A percentile compares a stretch with the other conserved stretches of the same genome.
These are phyloP conservation scores for Chalaropsis thielavioides DNA, from an alignment of 2,329 filamentous ascomycete genomes.

Conservation along the genomic window DNA sequence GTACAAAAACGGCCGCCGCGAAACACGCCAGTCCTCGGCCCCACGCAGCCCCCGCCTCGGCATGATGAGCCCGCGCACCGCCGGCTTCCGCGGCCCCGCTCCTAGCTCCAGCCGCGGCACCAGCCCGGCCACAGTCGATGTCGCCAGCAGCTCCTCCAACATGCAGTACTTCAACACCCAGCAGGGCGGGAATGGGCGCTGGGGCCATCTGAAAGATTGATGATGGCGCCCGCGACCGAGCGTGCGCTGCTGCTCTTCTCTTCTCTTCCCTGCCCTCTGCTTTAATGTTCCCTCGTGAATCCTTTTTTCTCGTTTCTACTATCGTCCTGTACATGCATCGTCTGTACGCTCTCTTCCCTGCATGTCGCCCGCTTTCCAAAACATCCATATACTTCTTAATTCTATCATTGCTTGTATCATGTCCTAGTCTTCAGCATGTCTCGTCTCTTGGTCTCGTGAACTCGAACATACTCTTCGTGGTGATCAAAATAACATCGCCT, in stretches of 20 bases:
- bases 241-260: too few species aligned
- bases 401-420: conserved; percentile 12
- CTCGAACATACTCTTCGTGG: too few species aligned
- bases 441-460: too few species aligned
- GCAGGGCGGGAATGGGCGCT: conserved; percentile 28
- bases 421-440: background rate
- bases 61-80: conserved; percentile 37
- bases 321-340: background rate
- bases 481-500: too few species aligned
- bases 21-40: conserved; percentile 42
- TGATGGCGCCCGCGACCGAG: background rate
- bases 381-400: conserved; percentile 4
- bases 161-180: conserved; percentile 29
- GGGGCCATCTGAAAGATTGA: conserved; percentile 32
- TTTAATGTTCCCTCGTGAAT: too few species aligned
- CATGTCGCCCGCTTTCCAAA: too few species aligned
- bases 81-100: conserved; percentile 16
- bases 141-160: conserved; percentile 23
- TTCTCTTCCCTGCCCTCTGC: too few species aligned
- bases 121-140: conserved; percentile 31
- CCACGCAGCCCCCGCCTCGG: conserved; percentile 42
- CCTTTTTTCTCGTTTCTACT: too few species aligned
- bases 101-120: conserved; percentile 35
- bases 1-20: conserved; percentile 36
- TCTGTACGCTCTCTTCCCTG: too few species aligned